Evolutionary conservation across 2,329 filamentous ascomycete genomes (phyloP).

Genomic region (Dactylellina leptospora): DNA sequence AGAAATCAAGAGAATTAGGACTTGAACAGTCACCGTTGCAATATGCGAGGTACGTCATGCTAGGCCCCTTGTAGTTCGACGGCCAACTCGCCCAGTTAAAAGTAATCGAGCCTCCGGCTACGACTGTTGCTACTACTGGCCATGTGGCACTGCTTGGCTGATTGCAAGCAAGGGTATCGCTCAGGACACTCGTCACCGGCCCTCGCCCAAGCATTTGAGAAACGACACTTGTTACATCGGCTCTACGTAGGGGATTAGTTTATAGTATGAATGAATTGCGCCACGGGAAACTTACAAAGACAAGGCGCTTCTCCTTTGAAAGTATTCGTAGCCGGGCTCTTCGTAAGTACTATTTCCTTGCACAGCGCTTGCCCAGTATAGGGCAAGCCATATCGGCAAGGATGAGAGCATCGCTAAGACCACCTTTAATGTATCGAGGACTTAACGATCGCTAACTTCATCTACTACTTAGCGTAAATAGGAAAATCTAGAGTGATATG

Average conservation of each 20-base stretch:
- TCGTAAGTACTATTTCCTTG: not conserved
- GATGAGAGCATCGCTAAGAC: too few relatives aligned
- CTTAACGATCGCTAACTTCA: too few relatives aligned
- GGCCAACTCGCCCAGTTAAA: constrained; percentile 34
- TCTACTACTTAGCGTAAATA: too few relatives aligned
- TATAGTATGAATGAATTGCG: too few relatives aligned
- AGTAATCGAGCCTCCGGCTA: constrained; percentile 18
- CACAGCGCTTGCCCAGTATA: not conserved
- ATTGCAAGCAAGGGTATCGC: constrained; percentile 32
- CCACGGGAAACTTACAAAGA: not conserved
- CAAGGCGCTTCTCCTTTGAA: not conserved
- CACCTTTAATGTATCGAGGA: too few relatives aligned
- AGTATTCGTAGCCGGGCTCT: not conserved
- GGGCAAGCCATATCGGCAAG: too few relatives aligned
- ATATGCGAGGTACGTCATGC: constrained; percentile 36
- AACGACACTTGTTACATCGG: not conserved
- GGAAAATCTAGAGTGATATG: too few relatives aligned
- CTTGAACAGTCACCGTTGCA: constrained; percentile 26
- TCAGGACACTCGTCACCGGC: constrained; percentile 30
- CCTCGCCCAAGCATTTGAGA: constrained; percentile 1
- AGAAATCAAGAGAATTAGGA: constrained; percentile 31
- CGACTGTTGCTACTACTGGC: constrained; percentile 19
- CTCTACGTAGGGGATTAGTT: not conserved
- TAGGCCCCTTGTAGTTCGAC: constrained; percentile 22
- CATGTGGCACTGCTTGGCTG: constrained; percentile 28